phyloP scores from a whole-genome alignment of 2,329 filamentous ascomycete species.

The Laburnicola sp. region DNA sequence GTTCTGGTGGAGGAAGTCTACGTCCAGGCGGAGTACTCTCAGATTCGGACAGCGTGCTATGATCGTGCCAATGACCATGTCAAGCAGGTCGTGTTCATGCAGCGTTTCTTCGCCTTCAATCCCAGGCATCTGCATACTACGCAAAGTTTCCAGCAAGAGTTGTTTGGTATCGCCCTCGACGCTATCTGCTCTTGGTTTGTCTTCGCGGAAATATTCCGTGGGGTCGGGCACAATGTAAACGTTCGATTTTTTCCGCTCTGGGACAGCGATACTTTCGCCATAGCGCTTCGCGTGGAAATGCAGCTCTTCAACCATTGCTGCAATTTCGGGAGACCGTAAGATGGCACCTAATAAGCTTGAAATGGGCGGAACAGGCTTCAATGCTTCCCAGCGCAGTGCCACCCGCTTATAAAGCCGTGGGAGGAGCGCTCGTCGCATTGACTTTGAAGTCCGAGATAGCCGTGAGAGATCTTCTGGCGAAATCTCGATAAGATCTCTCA shows the following conservation, averaged over 20 bases:
- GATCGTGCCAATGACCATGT: background rate
- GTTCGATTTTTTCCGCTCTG: too few relatives aligned
- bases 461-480: conserved; percentile 5
- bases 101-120: too few relatives aligned
- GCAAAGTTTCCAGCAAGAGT: too few relatives aligned
- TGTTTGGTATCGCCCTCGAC: too few relatives aligned
- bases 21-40: conserved; percentile 2
- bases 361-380: background rate
- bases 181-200: too few relatives aligned
- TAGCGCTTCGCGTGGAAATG: background rate
- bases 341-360: background rate
- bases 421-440: conserved; percentile 3
- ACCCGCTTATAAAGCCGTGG: conserved; percentile 6
- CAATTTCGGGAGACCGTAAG: background rate
- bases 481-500: conserved; percentile 1
- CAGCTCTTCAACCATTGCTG: conserved; percentile 7
- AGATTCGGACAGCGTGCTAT: conserved; percentile 5
- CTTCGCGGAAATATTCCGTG: too few relatives aligned
- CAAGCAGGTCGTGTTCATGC: too few relatives aligned
- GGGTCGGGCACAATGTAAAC: too few relatives aligned
- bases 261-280: background rate
- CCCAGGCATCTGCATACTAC: too few relatives aligned
- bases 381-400: conserved; percentile 3
- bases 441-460: conserved; percentile 8
- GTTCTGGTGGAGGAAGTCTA: conserved; percentile 6